These are phyloP conservation scores for Pyrenophora seminiperda DNA, from an alignment of 2,329 filamentous ascomycete species.

Conservation along the genomic window DNA sequence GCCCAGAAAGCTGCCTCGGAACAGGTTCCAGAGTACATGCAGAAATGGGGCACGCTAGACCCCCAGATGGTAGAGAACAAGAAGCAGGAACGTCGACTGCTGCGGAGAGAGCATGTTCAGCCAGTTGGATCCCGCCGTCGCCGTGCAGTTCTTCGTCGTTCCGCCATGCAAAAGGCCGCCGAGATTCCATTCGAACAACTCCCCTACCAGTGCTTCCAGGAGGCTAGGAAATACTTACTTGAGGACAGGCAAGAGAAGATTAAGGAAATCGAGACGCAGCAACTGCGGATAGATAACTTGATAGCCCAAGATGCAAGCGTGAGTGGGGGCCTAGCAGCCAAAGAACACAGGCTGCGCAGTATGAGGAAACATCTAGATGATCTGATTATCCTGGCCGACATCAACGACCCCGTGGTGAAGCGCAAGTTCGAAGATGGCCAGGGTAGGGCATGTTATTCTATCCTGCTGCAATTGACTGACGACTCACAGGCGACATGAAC, in stretches of 20 bases:
- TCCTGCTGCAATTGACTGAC: slow-evolving; percentile 13
- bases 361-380: slow-evolving; percentile 75
- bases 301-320: slow-evolving; percentile 63
- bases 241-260: slow-evolving; percentile 84
- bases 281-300: slow-evolving; percentile 70
- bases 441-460: slow-evolving; percentile 61
- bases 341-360: slow-evolving; percentile 69
- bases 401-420: slow-evolving; percentile 94
- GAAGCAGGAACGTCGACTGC: slow-evolving; percentile 67
- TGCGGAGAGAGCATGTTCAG: slow-evolving; percentile 66
- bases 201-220: slow-evolving; percentile 97
- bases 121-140: slow-evolving; percentile 86
- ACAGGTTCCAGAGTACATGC: slow-evolving; percentile 40
- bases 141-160: slow-evolving; percentile 56
- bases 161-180: slow-evolving; percentile 57
- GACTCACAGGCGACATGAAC: slow-evolving; percentile 80
- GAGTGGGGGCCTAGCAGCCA: slow-evolving; percentile 66
- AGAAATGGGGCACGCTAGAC: slow-evolving; percentile 43
- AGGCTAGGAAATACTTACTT: slow-evolving; percentile 81
- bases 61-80: slow-evolving; percentile 43
- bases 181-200: slow-evolving; percentile 88
- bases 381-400: slow-evolving; percentile 87
- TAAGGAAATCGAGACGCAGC: slow-evolving; percentile 69
- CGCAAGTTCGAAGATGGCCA: slow-evolving; percentile 89
- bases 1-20: slow-evolving; percentile 17